These are phyloP conservation scores for Heterobasidion parviporum DNA, from an alignment of 1,284 basidiomycete genomes.

Conservation along the genomic window DNA sequence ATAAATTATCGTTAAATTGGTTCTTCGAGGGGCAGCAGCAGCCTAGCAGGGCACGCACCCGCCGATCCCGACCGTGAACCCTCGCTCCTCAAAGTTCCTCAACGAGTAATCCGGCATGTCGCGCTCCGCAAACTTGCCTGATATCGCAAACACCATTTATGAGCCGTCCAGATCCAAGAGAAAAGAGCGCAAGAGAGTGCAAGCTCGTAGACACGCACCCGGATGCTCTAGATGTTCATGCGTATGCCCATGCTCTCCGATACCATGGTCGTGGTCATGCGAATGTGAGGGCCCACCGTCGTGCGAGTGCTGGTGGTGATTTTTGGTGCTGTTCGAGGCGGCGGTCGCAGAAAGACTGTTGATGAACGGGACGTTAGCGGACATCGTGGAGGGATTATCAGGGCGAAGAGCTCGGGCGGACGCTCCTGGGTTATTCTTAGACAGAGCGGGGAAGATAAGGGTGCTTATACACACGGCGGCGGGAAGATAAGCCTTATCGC, in stretches of 20 bases:
- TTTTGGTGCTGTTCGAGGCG: constrained; percentile 20
- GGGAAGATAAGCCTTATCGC: no score
- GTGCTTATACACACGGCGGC: no score
- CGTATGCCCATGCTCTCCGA: constrained; percentile 81
- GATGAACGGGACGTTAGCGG: constrained; percentile 53
- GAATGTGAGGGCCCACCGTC: constrained; percentile 28
- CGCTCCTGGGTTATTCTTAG: no score
- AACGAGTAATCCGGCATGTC: constrained; percentile 85
- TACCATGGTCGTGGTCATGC: constrained; percentile 42
- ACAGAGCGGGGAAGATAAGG: no score
- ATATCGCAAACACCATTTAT: background rate
- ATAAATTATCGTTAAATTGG: no score
- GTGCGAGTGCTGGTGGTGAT: constrained; percentile 37
- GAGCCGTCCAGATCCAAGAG: background rate
- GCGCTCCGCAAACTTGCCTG: constrained; percentile 88
- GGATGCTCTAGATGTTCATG: constrained; percentile 87
- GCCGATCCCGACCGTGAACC: constrained; percentile 96
- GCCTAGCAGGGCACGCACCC: constrained; percentile 48
- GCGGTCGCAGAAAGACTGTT: constrained; percentile 44
- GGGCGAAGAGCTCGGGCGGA: background rate
- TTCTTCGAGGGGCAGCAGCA: background rate
- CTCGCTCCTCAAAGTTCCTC: constrained; percentile 87
- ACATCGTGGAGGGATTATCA: constrained; percentile 6
- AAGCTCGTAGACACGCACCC: constrained; percentile 38
- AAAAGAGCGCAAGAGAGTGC: background rate